Evolutionary conservation across 805 yeast species (phyloP).

Genomic region (Wickerhamiella vanderwaltii): DNA sequence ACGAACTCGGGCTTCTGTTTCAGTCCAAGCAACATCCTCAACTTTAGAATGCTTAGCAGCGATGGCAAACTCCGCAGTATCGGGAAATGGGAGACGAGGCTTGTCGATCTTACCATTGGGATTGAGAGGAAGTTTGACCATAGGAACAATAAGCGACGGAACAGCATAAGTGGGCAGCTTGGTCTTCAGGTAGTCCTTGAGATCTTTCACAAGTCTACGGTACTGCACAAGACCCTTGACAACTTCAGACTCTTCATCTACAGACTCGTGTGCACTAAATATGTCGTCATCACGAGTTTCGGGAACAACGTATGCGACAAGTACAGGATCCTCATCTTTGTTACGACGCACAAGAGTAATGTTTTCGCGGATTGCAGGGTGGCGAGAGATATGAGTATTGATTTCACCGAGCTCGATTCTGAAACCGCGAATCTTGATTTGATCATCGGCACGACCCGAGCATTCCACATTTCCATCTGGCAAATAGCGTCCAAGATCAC

Average conservation of each 20-base stretch:
- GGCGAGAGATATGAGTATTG: slow-evolving; percentile 93
- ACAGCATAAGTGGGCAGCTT: slow-evolving; percentile 88
- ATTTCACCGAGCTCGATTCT: slow-evolving; percentile 97
- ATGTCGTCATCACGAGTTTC: slow-evolving; percentile 36
- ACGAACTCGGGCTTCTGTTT: slow-evolving; percentile 53
- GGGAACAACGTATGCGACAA: slow-evolving; percentile 87
- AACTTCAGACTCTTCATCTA: slow-evolving; percentile 40
- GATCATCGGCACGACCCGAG: slow-evolving; percentile 98
- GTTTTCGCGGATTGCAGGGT: slow-evolving; percentile 83
- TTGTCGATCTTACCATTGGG: slow-evolving; percentile 98
- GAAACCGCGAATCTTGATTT: slow-evolving; percentile 96
- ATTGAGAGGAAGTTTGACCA: slow-evolving; percentile 76
- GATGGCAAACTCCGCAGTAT: slow-evolving; percentile 65
- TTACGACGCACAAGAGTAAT: slow-evolving; percentile 84
- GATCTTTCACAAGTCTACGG: slow-evolving; percentile 63
- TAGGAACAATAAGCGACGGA: slow-evolving; percentile 82
- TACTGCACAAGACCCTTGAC: slow-evolving; percentile 70
- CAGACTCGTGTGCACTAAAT: slow-evolving; percentile 32
- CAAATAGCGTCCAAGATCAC: slow-evolving; percentile 90
- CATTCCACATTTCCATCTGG: slow-evolving; percentile 98
- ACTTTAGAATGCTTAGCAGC: slow-evolving; percentile 43
- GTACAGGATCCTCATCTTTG: slow-evolving; percentile 81
- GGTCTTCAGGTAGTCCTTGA: slow-evolving; percentile 71
- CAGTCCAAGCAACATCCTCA: slow-evolving; percentile 39
- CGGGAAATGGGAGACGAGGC: slow-evolving; percentile 93